Evolutionary conservation across 2,329 filamentous ascomycete species (phyloP), one percentile per base, ranked within the genome.

Genomic region (Alternaria consortialis): DNA sequence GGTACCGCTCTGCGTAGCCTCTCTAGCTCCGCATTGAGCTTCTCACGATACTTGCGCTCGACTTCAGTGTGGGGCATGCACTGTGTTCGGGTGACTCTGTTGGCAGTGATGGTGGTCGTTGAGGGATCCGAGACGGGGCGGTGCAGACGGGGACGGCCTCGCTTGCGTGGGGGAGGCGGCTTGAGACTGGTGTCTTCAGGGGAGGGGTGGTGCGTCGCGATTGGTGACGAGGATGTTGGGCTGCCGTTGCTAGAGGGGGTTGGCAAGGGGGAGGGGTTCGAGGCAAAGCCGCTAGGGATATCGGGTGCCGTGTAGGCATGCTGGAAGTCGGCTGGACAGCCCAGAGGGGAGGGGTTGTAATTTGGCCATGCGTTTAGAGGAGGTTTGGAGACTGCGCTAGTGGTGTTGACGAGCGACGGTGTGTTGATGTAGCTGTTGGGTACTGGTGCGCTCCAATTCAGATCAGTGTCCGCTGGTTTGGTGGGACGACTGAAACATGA

Each of bases 1-100:
- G 69, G 70, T 1, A 72, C 61, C 3, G 68, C 69, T 20, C 57
- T 56, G n/a, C 69, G 62, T 44, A 73, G 53, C 17, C 70, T 61
- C 53, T 73, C 70, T 25, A 73, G 61, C 53, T 72, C 69, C 9
- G 63, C 58, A 52, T 73, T 73, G 27, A 73, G 61, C 36, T 70
- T 69, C 53, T 63, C 60, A 13, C 60, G 52, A 31, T 63, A 63
- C 40, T 60, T 60, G 52, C 60, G 60, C 31, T 63, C 71, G 52
- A 56, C 69, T 61, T 72, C 65, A 40, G 68, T 72, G 48, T 73
- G 70, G 13, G 70, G 70, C 52, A 62, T 58, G 50, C 59, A 62
- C 36, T 62, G 59, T 5, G 58, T 57, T 9, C 53, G 53, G n/a
- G 40, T 23, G 34, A 36, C 17, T 47, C 57, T 60, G 53, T 25